These are phyloP conservation scores for Metschnikowia rubicola DNA, from an alignment of 805 yeast species.

Conservation along the genomic window DNA sequence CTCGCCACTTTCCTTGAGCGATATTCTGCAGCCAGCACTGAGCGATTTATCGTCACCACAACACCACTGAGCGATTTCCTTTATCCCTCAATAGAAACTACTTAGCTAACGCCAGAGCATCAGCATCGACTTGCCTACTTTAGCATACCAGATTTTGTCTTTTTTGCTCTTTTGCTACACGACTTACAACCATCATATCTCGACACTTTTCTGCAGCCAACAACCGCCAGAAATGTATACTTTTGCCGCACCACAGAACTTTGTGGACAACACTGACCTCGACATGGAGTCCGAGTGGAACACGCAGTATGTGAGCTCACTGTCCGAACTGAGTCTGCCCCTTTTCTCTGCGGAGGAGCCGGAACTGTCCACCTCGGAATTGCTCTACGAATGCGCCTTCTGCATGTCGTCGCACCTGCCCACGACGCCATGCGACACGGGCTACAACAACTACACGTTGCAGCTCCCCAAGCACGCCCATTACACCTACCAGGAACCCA, in stretches of 20 bases:
- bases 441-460: conserved; percentile 11
- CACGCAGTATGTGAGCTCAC: conserved; percentile 15
- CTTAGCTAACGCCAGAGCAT: no score
- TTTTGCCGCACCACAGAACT: conserved; percentile 14
- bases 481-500: conserved; percentile 10
- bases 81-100: neutral
- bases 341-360: conserved; percentile 6
- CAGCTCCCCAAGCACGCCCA: conserved; percentile 14
- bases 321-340: conserved; percentile 4
- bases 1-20: neutral
- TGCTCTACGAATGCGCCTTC: conserved; percentile 18
- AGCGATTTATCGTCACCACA: neutral
- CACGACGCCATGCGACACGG: conserved; percentile 13
- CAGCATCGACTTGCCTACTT: no score
- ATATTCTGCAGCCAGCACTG: neutral
- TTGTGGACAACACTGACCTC: conserved; percentile 18
- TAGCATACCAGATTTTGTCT: no score
- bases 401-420: conserved; percentile 18
- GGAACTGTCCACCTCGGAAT: conserved; percentile 9
- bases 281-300: conserved; percentile 22
- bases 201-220: no score
- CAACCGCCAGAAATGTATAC: conserved; percentile 9
- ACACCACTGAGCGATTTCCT: neutral
- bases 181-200: neutral
- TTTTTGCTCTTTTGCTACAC: no score